Base-by-base conservation (phyloP, 495 filamentous ascomycete genomes). In the Aspergillus panamensis region DNA sequence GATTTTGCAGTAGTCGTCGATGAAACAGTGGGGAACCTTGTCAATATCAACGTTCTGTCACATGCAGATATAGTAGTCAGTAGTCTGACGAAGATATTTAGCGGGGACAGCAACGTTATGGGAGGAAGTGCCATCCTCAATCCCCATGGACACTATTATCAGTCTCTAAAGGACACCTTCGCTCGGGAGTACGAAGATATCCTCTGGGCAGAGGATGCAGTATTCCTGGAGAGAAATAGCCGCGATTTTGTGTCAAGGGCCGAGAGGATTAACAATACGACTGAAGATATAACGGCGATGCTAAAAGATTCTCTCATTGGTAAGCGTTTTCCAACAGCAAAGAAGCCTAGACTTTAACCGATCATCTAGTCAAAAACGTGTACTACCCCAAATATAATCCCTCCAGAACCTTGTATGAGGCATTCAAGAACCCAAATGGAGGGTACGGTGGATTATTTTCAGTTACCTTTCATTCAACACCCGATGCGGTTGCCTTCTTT, bases 61-160 rank as follows among this genome's bases (percentile, higher is more conserved):
- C 87, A 87, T 66, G 90, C 90, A 48, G 94, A 98, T 72, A 80
- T 97, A 13, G 90, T 96, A 16, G 93, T 93, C 50, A 94, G 88
- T 77, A 96, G 90, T 63, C 79, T 98, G 53, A 97, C 94, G 4
- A 98, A 98, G 72, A 87, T 97, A 48, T 98, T 98, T 73, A 95
- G 90, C 55, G 94, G 94, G 30, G 93, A 96, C 70, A 91, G 90
- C 70, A 97, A 98, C 72, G 94, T 98, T 51, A 97, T 97, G 94
- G 94, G 92, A 60, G 94, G 94, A 53, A 86, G 90, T 68, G 80
- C 85, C 9, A 86, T 97, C 40, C 75, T 97, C 45, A 98, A 97
- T 68, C 91, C 95, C 3, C 82, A 87, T 49, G 77, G 84, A 14
- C 81, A 68, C 13, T 89, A 86, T 69, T 97, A 97, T 73, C 44